A percentile compares a stretch with the other conserved stretches of the same genome.
phyloP scores from a whole-genome alignment of 2,329 filamentous ascomycete species.

The Dothidotthia symphoricarpi region DNA sequence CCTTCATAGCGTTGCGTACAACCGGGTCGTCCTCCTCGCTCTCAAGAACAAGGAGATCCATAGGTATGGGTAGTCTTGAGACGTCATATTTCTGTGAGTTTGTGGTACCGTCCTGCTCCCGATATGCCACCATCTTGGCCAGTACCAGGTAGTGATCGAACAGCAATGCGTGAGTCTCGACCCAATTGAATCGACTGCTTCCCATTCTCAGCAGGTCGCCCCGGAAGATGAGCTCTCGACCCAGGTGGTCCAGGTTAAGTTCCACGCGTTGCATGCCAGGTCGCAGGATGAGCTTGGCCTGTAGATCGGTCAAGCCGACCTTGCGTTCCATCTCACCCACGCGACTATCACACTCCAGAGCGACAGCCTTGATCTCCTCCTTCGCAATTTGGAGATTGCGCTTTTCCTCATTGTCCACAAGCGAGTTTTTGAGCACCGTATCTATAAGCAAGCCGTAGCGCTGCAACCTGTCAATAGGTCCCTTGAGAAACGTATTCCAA shows the following conservation, averaged over 20 bases:
- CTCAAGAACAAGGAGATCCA: constrained; percentile 91
- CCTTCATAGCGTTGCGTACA: constrained; percentile 71
- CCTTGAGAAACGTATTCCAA: constrained; percentile 93
- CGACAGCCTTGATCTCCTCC: constrained; percentile 86
- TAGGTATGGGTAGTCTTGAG: constrained; percentile 90
- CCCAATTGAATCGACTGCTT: constrained; percentile 84
- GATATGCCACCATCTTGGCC: constrained; percentile 70
- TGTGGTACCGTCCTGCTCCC: constrained; percentile 67
- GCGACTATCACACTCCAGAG: constrained; percentile 84
- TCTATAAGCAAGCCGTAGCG: constrained; percentile 80
- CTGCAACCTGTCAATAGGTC: constrained; percentile 88
- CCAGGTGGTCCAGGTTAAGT: constrained; percentile 90
- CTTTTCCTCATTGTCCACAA: constrained; percentile 85
- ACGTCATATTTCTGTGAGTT: constrained; percentile 87
- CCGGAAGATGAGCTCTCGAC: constrained; percentile 81
- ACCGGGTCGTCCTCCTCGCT: constrained; percentile 90
- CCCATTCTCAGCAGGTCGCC: constrained; percentile 89
- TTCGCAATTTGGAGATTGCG: constrained; percentile 78
- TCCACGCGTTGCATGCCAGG: constrained; percentile 82
- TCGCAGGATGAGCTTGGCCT: constrained; percentile 77
- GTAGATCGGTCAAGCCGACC: constrained; percentile 81
- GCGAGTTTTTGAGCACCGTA: constrained; percentile 81
- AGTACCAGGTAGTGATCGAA: constrained; percentile 97
- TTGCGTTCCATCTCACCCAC: constrained; percentile 91
- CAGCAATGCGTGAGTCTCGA: constrained; percentile 88